Evolutionary conservation across 805 yeast species (phyloP).

Genomic region (Metschnikowia baotianmanensis): DNA sequence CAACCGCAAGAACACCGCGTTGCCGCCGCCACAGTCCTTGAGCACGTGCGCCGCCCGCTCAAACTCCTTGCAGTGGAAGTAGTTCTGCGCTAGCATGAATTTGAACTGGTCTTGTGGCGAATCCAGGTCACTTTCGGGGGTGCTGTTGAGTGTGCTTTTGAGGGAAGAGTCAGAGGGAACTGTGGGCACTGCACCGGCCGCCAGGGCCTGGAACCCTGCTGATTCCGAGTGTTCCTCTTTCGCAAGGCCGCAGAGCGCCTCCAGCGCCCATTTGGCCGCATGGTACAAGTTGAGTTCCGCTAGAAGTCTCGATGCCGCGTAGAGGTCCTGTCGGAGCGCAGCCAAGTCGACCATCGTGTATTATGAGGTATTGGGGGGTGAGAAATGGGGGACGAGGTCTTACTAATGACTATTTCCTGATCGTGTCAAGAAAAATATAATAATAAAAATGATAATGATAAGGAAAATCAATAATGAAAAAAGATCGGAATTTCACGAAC

Average conservation of each 20-base stretch:
- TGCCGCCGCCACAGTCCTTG: constrained; percentile 48
- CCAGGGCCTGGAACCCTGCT: too few species aligned
- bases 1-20: constrained; percentile 58
- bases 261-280: constrained; percentile 81
- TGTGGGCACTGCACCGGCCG: too few species aligned
- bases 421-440: too few species aligned
- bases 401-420: too few species aligned
- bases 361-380: background rate
- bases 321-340: constrained; percentile 25
- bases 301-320: constrained; percentile 37
- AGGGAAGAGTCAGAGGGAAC: too few species aligned
- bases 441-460: too few species aligned
- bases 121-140: constrained; percentile 28
- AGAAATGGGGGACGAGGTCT: too few species aligned
- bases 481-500: too few species aligned
- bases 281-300: constrained; percentile 59
- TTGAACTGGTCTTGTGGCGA: constrained; percentile 36
- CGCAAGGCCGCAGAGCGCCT: constrained; percentile 68
- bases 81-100: constrained; percentile 62
- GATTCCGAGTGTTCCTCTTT: too few species aligned
- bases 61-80: constrained; percentile 82
- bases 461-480: too few species aligned
- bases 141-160: too few species aligned
- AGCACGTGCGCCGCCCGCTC: constrained; percentile 69
- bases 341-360: constrained; percentile 6